Conservation (phyloP, 352 stramenopile species). For the Phytophthora cactorum region DNA sequence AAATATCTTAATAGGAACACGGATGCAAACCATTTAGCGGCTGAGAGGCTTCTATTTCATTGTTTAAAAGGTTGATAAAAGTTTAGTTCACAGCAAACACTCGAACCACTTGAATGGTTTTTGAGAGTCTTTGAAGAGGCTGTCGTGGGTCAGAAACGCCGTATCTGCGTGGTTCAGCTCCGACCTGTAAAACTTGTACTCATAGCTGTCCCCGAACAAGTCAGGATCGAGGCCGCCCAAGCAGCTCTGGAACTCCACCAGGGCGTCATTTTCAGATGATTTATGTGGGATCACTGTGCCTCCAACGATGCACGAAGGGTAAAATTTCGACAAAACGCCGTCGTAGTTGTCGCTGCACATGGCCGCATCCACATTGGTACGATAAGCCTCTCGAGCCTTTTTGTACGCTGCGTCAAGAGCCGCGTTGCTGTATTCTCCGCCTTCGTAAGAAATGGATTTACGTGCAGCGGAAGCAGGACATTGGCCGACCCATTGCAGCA, state of each 20-base stretch:
- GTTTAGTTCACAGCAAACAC: constrained; percentile 19
- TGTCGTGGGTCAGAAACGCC: constrained; percentile 43
- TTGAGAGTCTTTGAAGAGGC: constrained; percentile 24
- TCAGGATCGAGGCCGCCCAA: constrained; percentile 22
- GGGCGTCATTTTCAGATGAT: constrained; percentile 31
- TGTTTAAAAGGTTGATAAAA: background rate
- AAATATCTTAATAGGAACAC: too few relatives aligned
- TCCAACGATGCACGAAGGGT: constrained; percentile 7
- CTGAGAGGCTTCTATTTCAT: too few relatives aligned
- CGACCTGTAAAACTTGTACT: constrained; percentile 32
- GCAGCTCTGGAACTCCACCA: constrained; percentile 48
- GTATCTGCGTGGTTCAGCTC: constrained; percentile 47
- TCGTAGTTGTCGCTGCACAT: constrained; percentile 40
- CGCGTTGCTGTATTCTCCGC: constrained; percentile 14
- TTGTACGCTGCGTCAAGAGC: constrained; percentile 5
- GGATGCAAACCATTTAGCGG: too few relatives aligned
- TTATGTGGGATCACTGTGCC: constrained; percentile 34
- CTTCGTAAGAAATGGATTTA: constrained; percentile 14
- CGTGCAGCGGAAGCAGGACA: constrained; percentile 1
- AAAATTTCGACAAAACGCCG: constrained; percentile 37
- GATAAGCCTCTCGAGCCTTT: constrained; percentile 27
- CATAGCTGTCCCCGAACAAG: constrained; percentile 33
- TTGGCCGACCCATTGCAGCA: constrained; percentile 8
- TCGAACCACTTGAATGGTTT: constrained; percentile 50
- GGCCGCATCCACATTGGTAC: constrained; percentile 30